A percentile compares a stretch with the other conserved stretches of the same genome.
phyloP scores from a whole-genome alignment of 192 early-diverging fungal species.

The Coemansia sp. region DNA sequence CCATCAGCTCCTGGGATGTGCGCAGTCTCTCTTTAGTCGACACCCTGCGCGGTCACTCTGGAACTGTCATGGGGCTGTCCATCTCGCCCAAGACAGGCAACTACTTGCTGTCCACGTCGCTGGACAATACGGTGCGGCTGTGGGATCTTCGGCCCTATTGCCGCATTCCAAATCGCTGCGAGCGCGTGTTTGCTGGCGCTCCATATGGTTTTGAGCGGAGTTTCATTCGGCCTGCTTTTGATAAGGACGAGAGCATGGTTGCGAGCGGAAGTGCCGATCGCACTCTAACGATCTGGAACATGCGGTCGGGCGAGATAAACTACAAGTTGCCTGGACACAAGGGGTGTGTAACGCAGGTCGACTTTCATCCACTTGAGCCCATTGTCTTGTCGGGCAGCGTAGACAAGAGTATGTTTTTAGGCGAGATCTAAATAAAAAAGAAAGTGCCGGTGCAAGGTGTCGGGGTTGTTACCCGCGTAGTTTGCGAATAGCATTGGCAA shows the following conservation, averaged over 20 bases:
- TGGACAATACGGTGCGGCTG: constrained; percentile 93
- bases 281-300: constrained; percentile 88
- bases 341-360: constrained; percentile 89
- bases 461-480: too few species aligned
- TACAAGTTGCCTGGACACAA: constrained; percentile 97
- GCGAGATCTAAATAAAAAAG: constrained; percentile 61
- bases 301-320: constrained; percentile 69
- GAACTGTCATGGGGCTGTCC: constrained; percentile 84
- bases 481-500: too few species aligned
- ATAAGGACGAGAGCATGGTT: constrained; percentile 77
- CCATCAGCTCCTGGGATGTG: constrained; percentile 87
- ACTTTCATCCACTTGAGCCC: constrained; percentile 87
- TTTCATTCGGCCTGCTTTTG: constrained; percentile 87
- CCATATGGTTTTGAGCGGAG: constrained; percentile 96
- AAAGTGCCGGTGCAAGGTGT: too few species aligned
- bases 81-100: constrained; percentile 80
- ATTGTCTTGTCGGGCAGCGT: constrained; percentile 82
- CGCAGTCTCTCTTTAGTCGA: constrained; percentile 68
- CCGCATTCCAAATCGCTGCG: constrained; percentile 65
- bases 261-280: constrained; percentile 86
- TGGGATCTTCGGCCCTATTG: constrained; percentile 94
- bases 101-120: constrained; percentile 77
- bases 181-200: constrained; percentile 79
- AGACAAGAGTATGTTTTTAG: constrained; percentile 87
- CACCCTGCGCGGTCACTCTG: constrained; percentile 76